Conservation (phyloP, 768 basidiomycete species). For the Lentinula guzmanii region DNA sequence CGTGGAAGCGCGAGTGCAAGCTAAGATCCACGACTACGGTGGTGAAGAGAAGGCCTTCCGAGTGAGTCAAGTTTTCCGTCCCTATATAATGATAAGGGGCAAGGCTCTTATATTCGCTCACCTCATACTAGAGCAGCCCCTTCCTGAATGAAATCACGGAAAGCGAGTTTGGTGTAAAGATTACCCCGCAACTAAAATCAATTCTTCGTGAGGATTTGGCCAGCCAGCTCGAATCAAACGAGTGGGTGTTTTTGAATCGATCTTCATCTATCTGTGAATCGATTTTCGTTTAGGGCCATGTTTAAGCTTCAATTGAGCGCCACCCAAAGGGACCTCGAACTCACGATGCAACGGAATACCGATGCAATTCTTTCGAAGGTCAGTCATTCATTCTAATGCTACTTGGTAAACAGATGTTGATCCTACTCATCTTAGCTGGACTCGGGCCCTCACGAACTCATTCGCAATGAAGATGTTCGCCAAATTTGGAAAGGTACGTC, state of each 20-base stretch:
- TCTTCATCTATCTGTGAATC: neutral
- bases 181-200: constrained; percentile 6
- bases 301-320: constrained; percentile 14
- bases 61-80: neutral
- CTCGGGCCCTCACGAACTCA: constrained; percentile 18
- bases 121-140: neutral
- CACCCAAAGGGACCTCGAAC: constrained; percentile 10
- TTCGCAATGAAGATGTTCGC: constrained; percentile 16
- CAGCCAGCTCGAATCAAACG: constrained; percentile 6
- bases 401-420: too few relatives aligned
- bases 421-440: constrained; percentile 10
- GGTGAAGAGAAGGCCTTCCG: constrained; percentile 7
- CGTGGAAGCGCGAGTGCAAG: neutral
- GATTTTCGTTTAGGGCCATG: constrained; percentile 4
- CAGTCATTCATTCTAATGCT: too few relatives aligned
- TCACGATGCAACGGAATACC: constrained; percentile 12
- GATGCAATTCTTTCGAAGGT: constrained; percentile 13
- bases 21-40: constrained; percentile 2
- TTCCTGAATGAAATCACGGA: constrained; percentile 6
- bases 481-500: constrained; percentile 16
- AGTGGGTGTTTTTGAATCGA: neutral
- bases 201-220: constrained; percentile 7
- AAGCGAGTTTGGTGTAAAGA: constrained; percentile 3
- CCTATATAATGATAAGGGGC: too few relatives aligned
- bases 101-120: neutral